Percentiles rank a stretch among this genome's conserved stretches.
Evolutionary conservation across 2,329 filamentous ascomycete species (phyloP).

Genomic region (Hortaea sp.): DNA sequence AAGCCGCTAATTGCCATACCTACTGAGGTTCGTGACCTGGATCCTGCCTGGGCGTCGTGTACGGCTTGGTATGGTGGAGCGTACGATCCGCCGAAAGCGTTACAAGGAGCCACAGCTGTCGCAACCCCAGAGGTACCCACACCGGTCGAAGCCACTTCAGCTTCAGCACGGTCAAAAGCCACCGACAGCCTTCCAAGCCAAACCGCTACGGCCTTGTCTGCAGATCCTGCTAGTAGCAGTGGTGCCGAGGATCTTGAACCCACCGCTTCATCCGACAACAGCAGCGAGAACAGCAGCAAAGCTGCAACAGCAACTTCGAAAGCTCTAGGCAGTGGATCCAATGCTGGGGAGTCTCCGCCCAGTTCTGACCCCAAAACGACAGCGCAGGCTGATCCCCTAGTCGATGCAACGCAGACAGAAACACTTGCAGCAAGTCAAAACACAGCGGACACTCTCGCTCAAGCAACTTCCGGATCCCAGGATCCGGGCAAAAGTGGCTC

Average conservation of each 20-base stretch:
- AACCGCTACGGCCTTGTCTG: neutral
- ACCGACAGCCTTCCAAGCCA: neutral
- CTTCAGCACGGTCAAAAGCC: neutral
- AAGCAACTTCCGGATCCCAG: no score
- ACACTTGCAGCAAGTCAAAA: no score
- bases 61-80: constrained; percentile 7
- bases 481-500: no score
- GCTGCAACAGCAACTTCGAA: neutral
- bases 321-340: neutral
- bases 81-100: constrained; percentile 7
- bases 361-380: no score
- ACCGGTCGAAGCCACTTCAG: neutral
- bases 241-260: no score
- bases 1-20: constrained; percentile 8
- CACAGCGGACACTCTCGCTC: no score
- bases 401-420: no score
- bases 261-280: no score
- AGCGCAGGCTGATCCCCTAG: no score
- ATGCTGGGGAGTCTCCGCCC: neutral
- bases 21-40: constrained; percentile 3
- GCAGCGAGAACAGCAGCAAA: neutral
- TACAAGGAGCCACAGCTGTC: neutral
- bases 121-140: neutral
- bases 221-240: neutral
- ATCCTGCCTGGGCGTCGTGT: constrained; percentile 8